Percentiles rank a stretch among this genome's conserved stretches.
Evolutionary conservation across 176 grass and related monocot genomes (phyloP).

Genomic region (Bromus sterilis): DNA sequence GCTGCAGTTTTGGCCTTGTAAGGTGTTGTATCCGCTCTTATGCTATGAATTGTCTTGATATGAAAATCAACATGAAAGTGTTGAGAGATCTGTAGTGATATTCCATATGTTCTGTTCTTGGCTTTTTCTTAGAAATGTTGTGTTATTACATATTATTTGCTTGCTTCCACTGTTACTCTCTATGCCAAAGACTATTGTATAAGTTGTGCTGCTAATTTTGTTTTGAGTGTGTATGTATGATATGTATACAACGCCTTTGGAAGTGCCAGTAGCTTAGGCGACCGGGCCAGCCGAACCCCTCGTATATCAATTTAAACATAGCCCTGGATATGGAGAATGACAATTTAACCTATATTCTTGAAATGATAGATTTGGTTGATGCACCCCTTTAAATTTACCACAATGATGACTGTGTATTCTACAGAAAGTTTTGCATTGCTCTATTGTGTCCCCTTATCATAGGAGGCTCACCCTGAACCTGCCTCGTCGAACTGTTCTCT

Average conservation of each 20-base stretch:
- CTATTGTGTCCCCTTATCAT: too few species aligned
- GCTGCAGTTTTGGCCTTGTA: slow-evolving; percentile 10
- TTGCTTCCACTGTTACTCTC: not conserved
- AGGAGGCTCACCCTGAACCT: too few species aligned
- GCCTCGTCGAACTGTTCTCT: too few species aligned
- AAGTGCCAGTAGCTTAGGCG: too few species aligned
- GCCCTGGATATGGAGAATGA: too few species aligned
- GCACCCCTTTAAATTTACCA: too few species aligned
- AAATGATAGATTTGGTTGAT: too few species aligned
- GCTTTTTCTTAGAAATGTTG: not conserved
- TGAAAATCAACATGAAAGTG: not conserved
- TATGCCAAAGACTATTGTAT: not conserved
- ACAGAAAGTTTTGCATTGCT: too few species aligned
- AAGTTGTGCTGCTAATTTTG: not conserved
- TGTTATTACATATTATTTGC: not conserved
- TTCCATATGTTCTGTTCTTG: not conserved
- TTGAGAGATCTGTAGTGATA: not conserved
- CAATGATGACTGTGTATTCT: too few species aligned
- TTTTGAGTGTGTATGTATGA: not conserved
- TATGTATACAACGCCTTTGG: not conserved
- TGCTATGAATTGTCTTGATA: not conserved
- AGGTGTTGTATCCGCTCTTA: not conserved
- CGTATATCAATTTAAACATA: too few species aligned
- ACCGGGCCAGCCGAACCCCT: too few species aligned
- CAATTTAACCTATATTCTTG: not conserved